phyloP scores from a whole-genome alignment of 139 green algal genomes.

The Zygnema cylindricum region DNA sequence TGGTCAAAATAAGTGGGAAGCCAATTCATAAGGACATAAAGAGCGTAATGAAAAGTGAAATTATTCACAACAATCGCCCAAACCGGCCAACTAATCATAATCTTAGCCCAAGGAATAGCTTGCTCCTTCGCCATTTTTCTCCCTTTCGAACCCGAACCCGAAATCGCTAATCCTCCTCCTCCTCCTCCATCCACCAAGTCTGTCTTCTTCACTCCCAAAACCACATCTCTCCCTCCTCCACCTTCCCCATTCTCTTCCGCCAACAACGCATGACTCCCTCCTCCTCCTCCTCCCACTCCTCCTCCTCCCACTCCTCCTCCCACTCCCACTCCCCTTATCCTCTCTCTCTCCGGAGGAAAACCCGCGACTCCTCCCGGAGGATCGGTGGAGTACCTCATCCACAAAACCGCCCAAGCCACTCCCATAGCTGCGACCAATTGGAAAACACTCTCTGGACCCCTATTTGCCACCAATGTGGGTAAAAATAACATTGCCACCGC shows the following conservation, averaged over 20 bases:
- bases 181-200: not conserved
- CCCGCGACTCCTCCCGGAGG: slow-evolving; percentile 35
- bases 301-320: not conserved
- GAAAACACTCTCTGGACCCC: slow-evolving; percentile 74
- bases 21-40: slow-evolving; percentile 99
- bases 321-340: slow-evolving; percentile 7
- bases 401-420: slow-evolving; percentile 77
- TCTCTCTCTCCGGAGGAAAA: slow-evolving; percentile 3
- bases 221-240: not conserved
- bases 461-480: slow-evolving; percentile 70
- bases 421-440: slow-evolving; percentile 77
- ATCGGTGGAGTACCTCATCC: slow-evolving; percentile 51
- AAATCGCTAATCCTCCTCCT: not conserved
- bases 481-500: slow-evolving; percentile 87
- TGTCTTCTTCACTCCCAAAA: not conserved
- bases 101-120: slow-evolving; percentile 73
- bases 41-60: slow-evolving; percentile 98
- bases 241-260: slow-evolving; percentile 12
- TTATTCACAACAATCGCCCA: slow-evolving; percentile 97
- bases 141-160: not conserved
- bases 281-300: slow-evolving; percentile 8
- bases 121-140: not conserved
- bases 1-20: slow-evolving; percentile 96
- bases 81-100: slow-evolving; percentile 79
- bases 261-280: not conserved